Evolutionary conservation across 371 early-diverging fungal species (phyloP), one percentile per base, ranked within the genome.

Genomic region (Syncephalastrum sp.): DNA sequence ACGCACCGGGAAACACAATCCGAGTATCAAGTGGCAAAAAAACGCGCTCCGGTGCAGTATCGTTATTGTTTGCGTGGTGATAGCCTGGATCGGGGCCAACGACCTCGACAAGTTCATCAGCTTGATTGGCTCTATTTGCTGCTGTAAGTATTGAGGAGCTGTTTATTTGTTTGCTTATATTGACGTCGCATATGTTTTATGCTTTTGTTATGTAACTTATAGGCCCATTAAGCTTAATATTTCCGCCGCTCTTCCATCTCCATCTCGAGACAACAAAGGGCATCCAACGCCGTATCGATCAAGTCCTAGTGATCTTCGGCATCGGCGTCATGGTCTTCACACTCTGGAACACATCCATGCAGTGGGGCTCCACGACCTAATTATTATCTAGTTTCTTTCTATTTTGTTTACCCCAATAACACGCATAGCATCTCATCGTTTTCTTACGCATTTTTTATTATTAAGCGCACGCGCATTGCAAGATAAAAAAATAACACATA

Each of bases 31-130:
- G 69, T 88, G 93, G 92, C 83, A 91, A 67, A 96, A 96, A 80
- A 96, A 96, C 65, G 48, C 69, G 19, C 82, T 92, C 59, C 82
- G 97, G n/a, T 68, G 83, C 12, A n/a, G 74, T 5, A 72, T 95
- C 50, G 89, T 89, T 7, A 46, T 82, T 15, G 59, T 82, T 0
- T 74, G 89, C 10, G 91, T 85, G 5, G n/a, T 78, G 16, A 80
- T 92, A 23, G 90, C 95, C 12, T 90, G 85, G 67, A 71, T 76
- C 14, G 96, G 95, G 8, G 84, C 92, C 19, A 82, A 78, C 61
- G 86, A 89, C 63, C 74, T 97, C 27, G 93, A 95, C 72, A 90
- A 92, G 59, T 91, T 97, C 55, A 93, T 97, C 42, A 86, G 89
- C 47, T 81, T 95, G 47, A 90, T 95, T 29, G 97, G 96, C 1